Percentiles rank a stretch among this genome's conserved stretches.
phyloP scores from a whole-genome alignment of 768 basidiomycete species.

The Fibroporia radiculosa region DNA sequence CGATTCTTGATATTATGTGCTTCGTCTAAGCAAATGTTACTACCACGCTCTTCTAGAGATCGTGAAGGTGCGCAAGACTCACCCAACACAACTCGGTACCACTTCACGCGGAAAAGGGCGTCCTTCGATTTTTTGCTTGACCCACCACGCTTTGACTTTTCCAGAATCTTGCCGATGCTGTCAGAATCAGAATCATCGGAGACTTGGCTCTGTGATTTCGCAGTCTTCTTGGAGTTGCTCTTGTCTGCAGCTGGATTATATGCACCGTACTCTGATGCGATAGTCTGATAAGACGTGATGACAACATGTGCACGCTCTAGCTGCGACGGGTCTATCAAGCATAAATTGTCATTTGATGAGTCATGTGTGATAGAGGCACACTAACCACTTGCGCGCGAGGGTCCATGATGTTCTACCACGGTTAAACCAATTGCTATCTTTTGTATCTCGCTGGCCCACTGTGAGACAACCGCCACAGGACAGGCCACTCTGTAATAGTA shows the following conservation, averaged over 20 bases:
- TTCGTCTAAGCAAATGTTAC: conserved; percentile 32
- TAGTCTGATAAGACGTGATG: conserved; percentile 81
- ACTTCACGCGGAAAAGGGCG: conserved; percentile 71
- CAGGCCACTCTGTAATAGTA: conserved; percentile 65
- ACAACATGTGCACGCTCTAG: conserved; percentile 60
- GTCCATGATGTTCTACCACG: conserved; percentile 81
- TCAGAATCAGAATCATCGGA: conserved; percentile 30
- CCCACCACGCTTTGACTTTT: conserved; percentile 35
- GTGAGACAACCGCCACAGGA: conserved; percentile 79
- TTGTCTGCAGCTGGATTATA: conserved; percentile 51
- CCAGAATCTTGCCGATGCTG: conserved; percentile 36
- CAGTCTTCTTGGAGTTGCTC: conserved; percentile 30
- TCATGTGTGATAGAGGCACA: background rate
- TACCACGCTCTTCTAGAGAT: too few relatives aligned
- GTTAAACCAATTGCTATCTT: conserved; percentile 60
- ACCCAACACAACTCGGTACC: conserved; percentile 87
- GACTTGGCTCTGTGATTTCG: conserved; percentile 20
- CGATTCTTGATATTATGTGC: conserved; percentile 54
- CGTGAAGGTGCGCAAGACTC: conserved; percentile 1
- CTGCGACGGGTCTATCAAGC: conserved; percentile 41
- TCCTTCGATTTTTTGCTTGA: conserved; percentile 40
- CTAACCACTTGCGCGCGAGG: conserved; percentile 60
- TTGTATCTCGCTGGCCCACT: conserved; percentile 84
- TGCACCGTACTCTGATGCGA: conserved; percentile 68
- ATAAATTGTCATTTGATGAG: background rate